Percentiles rank a stretch among this genome's conserved stretches.
Conservation (phyloP, 257 asterid species). For the Dorcoceras hygrometricum region DNA sequence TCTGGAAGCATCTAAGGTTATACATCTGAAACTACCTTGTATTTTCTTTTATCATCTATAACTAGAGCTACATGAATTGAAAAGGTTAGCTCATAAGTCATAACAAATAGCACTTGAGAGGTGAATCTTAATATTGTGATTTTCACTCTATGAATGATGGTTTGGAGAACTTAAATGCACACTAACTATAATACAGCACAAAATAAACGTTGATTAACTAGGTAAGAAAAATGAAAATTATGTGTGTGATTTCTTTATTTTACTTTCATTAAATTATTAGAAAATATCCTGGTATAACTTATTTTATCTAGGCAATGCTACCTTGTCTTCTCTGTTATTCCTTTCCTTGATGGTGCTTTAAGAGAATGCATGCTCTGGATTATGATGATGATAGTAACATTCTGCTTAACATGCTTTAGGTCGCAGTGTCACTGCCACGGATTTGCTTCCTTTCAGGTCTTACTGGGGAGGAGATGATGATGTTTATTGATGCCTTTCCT, state of each 20-base stretch:
- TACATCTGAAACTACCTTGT: constrained; percentile 12
- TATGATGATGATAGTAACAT: neutral
- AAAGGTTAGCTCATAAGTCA: neutral
- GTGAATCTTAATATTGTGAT: neutral
- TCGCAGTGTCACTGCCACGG: constrained; percentile 74
- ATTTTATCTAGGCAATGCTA: neutral
- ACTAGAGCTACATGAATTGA: neutral
- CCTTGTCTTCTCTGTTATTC: neutral
- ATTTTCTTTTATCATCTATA: constrained; percentile 10
- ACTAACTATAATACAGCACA: neutral
- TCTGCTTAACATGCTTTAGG: constrained; percentile 35
- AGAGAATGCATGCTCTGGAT: neutral
- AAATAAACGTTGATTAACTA: neutral
- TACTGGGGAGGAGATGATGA: constrained; percentile 97
- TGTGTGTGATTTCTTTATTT: neutral
- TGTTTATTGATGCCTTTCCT: constrained; percentile 86
- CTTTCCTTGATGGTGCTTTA: neutral
- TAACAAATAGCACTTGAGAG: neutral
- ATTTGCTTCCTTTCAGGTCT: constrained; percentile 94
- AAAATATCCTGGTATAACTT: neutral
- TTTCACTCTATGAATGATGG: neutral
- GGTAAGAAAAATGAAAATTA: neutral
- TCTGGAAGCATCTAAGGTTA: constrained; percentile 60
- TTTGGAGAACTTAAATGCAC: neutral
- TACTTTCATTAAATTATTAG: too few relatives aligned